Percentiles rank a stretch among this genome's conserved stretches.
phyloP scores from a whole-genome alignment of 352 stramenopile genomes.

The Phytopythium chamaehyphon region DNA sequence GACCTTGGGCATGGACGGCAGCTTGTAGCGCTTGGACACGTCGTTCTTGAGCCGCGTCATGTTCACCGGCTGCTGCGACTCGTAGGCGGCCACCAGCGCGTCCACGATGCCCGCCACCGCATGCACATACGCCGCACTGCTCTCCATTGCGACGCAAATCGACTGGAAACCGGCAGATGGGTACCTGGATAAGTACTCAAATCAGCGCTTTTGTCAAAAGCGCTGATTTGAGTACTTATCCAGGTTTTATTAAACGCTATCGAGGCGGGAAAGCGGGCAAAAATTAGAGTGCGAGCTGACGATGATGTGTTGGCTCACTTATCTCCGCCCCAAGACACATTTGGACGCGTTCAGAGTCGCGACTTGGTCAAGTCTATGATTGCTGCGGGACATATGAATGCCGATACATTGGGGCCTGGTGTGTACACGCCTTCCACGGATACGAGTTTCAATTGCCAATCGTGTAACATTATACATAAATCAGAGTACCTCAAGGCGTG shows the following conservation, averaged over 20 bases:
- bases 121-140: constrained; percentile 55
- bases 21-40: constrained; percentile 87
- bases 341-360: constrained; percentile 27
- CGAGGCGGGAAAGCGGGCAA: not conserved
- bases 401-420: constrained; percentile 23
- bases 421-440: constrained; percentile 25
- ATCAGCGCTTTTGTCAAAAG: no score
- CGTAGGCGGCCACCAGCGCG: constrained; percentile 89
- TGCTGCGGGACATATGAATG: constrained; percentile 35
- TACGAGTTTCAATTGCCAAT: constrained; percentile 14
- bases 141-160: not conserved
- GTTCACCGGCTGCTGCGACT: constrained; percentile 88
- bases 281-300: not conserved
- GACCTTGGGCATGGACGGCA: constrained; percentile 90
- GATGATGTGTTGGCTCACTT: not conserved
- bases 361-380: constrained; percentile 50
- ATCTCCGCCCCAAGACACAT: constrained; percentile 11
- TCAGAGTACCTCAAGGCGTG: constrained; percentile 11
- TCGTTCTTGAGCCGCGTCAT: constrained; percentile 93
- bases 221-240: no score
- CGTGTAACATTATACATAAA: constrained; percentile 42
- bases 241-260: not conserved
- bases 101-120: constrained; percentile 91
- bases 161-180: not conserved
- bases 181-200: not conserved